phyloP scores from a whole-genome alignment of 306 rosid genomes.

The Acmispon strigosus region DNA sequence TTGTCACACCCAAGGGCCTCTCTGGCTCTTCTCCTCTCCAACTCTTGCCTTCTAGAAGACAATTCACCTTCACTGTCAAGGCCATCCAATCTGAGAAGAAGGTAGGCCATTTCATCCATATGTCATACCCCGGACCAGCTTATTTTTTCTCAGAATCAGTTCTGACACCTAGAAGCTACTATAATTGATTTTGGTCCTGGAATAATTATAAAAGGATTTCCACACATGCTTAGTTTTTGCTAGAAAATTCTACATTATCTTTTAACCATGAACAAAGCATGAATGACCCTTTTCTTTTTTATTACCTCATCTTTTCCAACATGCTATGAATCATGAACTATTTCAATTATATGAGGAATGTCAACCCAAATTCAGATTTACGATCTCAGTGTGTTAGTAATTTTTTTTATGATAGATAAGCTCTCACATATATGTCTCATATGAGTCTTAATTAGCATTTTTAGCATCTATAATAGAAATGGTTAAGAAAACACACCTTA shows the following conservation, averaged over 20 bases:
- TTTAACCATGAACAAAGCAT: not conserved
- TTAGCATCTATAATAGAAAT: not conserved
- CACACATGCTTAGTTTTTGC: not conserved
- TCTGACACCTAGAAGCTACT: too few relatives aligned
- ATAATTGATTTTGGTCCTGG: too few relatives aligned
- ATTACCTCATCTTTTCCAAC: not conserved
- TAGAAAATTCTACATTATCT: not conserved
- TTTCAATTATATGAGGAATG: not conserved
- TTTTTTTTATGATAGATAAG: not conserved
- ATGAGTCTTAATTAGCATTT: not conserved
- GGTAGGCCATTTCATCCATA: conserved; percentile 27
- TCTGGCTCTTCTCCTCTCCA: conserved; percentile 46
- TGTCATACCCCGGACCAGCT: too few relatives aligned
- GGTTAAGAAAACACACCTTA: not conserved
- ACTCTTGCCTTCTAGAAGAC: conserved; percentile 31
- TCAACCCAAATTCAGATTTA: not conserved
- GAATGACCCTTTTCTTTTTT: not conserved
- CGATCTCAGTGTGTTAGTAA: not conserved
- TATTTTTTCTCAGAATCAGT: too few relatives aligned
- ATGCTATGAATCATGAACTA: not conserved
- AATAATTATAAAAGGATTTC: too few relatives aligned
- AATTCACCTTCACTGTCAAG: conserved; percentile 48
- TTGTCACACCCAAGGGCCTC: conserved; percentile 66
- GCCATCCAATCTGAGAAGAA: conserved; percentile 88
- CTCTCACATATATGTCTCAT: not conserved